phyloP scores from a whole-genome alignment of 73 alveolate species.

The Paramecium biaurelia region DNA sequence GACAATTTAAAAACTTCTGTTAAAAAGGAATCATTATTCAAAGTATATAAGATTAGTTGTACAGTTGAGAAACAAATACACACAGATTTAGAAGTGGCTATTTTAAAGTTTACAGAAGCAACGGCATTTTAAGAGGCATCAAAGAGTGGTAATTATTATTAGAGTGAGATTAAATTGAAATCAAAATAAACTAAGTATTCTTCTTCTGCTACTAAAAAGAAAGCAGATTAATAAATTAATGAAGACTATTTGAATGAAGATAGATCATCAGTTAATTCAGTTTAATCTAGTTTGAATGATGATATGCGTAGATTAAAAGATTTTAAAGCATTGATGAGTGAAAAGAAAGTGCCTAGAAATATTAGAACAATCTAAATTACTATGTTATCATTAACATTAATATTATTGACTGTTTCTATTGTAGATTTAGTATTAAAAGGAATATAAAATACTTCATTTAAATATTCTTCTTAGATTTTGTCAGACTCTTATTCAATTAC shows the following conservation, averaged over 20 bases:
- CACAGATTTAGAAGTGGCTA: not conserved
- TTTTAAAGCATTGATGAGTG: conserved; percentile 46
- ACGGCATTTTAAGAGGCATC: not conserved
- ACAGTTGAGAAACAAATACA: not conserved
- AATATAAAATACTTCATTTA: not conserved
- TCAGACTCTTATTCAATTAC: not conserved
- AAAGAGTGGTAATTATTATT: not conserved
- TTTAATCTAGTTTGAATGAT: conserved; percentile 49
- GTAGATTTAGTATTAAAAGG: not conserved
- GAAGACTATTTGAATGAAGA: conserved; percentile 47
- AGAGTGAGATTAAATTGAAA: not conserved
- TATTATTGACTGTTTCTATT: not conserved
- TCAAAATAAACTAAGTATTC: not conserved
- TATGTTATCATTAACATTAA: not conserved
- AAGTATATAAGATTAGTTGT: not conserved
- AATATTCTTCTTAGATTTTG: not conserved
- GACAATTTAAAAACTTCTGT: not conserved
- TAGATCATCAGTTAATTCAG: conserved; percentile 45
- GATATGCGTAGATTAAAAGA: conserved; percentile 55
- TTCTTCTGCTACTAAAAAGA: not conserved
- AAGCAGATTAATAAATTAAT: not conserved
- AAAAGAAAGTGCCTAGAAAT: conserved; percentile 35
- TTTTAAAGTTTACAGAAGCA: not conserved
- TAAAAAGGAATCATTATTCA: not conserved
- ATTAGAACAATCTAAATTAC: not conserved